Conservation (phyloP, 306 rosid genomes). For the Neltuma alba region DNA sequence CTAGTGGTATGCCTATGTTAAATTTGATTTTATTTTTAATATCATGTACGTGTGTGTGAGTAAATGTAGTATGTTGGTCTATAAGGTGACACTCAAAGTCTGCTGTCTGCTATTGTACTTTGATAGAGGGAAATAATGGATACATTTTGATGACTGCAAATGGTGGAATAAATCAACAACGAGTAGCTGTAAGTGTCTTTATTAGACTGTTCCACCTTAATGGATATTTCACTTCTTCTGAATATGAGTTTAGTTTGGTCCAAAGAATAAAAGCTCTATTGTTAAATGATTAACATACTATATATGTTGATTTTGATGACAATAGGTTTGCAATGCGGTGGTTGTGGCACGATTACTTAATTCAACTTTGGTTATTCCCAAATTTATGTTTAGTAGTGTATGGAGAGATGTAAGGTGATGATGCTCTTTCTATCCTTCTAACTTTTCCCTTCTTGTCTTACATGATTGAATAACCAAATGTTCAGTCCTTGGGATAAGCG, state of each 20-base stretch:
- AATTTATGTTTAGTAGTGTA: constrained; percentile 85
- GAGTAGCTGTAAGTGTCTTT: constrained; percentile 86
- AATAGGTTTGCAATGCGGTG: constrained; percentile 92
- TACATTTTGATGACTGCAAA: constrained; percentile 92
- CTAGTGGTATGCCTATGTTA: constrained; percentile 54
- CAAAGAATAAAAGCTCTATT: constrained; percentile 11
- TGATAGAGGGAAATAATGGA: constrained; percentile 77
- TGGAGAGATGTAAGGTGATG: constrained; percentile 94
- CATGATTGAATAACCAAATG: constrained; percentile 4
- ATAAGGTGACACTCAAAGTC: constrained; percentile 37
- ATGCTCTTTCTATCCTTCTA: constrained; percentile 35
- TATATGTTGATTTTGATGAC: constrained; percentile 36
- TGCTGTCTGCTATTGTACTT: constrained; percentile 37
- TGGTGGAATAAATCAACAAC: constrained; percentile 97
- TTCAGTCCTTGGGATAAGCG: constrained; percentile 25
- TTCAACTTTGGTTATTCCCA: constrained; percentile 86
- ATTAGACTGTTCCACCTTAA: constrained; percentile 23
- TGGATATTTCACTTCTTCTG: constrained; percentile 7
- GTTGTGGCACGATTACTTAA: constrained; percentile 80
- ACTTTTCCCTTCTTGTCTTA: constrained; percentile 7
- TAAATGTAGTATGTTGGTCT: constrained; percentile 22
- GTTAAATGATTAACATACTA: neutral
- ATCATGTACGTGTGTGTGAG: constrained; percentile 5
- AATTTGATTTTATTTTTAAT: constrained; percentile 10
- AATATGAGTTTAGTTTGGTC: constrained; percentile 29